A percentile compares a stretch with the other conserved stretches of the same genome.
Conservation (phyloP, 768 basidiomycete species). For the Myochromella boudieri region DNA sequence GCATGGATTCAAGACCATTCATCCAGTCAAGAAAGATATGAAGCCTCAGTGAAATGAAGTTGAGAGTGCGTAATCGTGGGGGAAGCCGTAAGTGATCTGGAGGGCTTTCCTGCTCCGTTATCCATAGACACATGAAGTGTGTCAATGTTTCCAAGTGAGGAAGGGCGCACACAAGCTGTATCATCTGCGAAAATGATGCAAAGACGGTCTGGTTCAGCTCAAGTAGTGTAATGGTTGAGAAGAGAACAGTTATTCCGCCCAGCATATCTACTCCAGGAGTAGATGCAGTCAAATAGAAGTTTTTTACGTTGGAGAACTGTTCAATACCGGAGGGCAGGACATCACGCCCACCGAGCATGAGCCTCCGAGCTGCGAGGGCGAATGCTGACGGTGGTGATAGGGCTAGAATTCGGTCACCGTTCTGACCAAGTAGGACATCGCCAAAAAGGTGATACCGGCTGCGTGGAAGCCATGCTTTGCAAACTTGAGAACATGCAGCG, state of each 20-base stretch:
- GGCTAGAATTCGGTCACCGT: constrained; percentile 6
- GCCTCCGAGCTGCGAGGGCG: constrained; percentile 5
- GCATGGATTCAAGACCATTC: constrained; percentile 3
- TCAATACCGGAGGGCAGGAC: constrained; percentile 6
- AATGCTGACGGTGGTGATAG: constrained; percentile 6
- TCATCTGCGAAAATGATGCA: constrained; percentile 6
- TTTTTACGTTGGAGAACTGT: constrained; percentile 7
- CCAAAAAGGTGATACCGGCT: constrained; percentile 15
- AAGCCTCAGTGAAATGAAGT: constrained; percentile 3
- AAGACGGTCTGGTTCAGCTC: constrained; percentile 15
- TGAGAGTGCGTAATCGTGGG: constrained; percentile 11
- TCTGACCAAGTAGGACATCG: constrained; percentile 6
- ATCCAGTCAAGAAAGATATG: constrained; percentile 17
- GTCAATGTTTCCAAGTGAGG: constrained; percentile 12
- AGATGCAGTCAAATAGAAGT: constrained; percentile 7
- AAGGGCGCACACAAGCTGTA: constrained; percentile 11
- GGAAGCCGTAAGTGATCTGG: constrained; percentile 3
- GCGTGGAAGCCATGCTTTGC: constrained; percentile 15
- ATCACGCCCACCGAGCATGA: constrained; percentile 7
- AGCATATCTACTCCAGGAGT: not conserved
- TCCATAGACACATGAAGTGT: constrained; percentile 12
- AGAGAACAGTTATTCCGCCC: constrained; percentile 5
- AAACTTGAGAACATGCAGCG: constrained; percentile 13
- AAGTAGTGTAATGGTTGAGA: constrained; percentile 9
- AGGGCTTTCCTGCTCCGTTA: not conserved